Conservation (phyloP, 176 grass and related monocot species). For the Miscanthus lutarioriparius region DNA sequence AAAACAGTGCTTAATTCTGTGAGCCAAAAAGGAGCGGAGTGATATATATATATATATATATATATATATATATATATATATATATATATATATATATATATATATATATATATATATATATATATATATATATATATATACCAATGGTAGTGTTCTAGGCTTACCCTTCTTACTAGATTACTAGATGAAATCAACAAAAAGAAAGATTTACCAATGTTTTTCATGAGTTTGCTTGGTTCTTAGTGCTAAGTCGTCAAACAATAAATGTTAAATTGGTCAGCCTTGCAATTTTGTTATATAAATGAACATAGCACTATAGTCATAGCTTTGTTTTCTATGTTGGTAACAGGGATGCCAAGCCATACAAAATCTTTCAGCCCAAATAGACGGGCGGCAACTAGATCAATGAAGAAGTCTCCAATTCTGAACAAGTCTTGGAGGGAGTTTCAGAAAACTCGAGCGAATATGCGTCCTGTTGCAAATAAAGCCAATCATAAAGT, state of each 20-base stretch:
- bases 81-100: too few species aligned
- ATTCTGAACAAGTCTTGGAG: fast-evolving
- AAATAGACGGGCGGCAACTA: too few species aligned
- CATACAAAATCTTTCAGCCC: background rate
- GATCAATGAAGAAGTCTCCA: too few species aligned
- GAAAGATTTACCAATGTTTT: background rate
- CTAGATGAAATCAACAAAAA: background rate
- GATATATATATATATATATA: too few species aligned
- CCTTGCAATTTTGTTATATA: background rate
- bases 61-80: too few species aligned
- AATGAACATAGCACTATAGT: background rate
- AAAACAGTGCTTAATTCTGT: background rate
- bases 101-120: too few species aligned
- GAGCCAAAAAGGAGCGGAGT: background rate
- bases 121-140: background rate
- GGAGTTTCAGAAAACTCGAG: background rate
- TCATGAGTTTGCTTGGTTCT: background rate
- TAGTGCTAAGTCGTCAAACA: background rate
- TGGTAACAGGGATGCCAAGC: background rate
- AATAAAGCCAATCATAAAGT: too few species aligned
- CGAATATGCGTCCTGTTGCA: background rate
- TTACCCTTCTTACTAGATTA: background rate
- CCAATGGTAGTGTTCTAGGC: background rate
- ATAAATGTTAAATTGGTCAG: background rate
- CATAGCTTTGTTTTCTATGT: background rate